Evolutionary conservation across 2,329 filamentous ascomycete species (phyloP), one percentile per base, ranked within the genome.

Genomic region (Colletotrichum abscissum): DNA sequence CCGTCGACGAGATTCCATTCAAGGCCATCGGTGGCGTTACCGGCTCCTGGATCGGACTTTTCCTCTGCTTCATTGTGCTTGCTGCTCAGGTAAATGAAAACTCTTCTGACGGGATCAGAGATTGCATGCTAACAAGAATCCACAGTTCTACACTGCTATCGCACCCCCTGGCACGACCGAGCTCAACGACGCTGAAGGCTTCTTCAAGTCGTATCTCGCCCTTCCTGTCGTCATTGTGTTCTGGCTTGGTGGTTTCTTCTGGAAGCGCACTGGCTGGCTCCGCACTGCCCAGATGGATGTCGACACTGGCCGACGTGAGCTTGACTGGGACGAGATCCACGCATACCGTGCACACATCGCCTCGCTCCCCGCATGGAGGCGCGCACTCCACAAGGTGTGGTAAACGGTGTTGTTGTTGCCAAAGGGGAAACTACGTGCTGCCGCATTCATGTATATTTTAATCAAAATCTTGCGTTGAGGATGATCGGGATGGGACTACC

Each of bases 301-400:
- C 69, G 91, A 94, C 79, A 88, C 86, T 46, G 92, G 91, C 75
- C 88, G 91, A 52, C 87, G 91, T 72, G 87, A 90, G 81, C 86
- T 92, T 66, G 88, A 93, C 79, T 93, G 90, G 90, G 90, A 92
- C 11, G 83, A 84, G 57, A 91, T 92, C 81, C 88, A 92, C 79
- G 86, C 82, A n/a, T 85, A 88, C 77, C 85, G 87, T 35, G 87
- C 84, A 42, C 79, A 84, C 79, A 78, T 89, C 16, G 87, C 87
- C 11, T 78, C 82, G 7, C 87, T 84, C 84, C 89, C 90, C 1
- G 79, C 82, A 7, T 92, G 88, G 89, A 83, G 80, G 77, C 82
- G 67, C 12, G n/a, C 6, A 2, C 8, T 73, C 12, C 12, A 62
- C 28, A 22, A 62, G 4, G n/a, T 73, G 2, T 73, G 71, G 71